Conservation (phyloP, 148 eudicot genomes). For the Rhododendron ferrugineum region DNA sequence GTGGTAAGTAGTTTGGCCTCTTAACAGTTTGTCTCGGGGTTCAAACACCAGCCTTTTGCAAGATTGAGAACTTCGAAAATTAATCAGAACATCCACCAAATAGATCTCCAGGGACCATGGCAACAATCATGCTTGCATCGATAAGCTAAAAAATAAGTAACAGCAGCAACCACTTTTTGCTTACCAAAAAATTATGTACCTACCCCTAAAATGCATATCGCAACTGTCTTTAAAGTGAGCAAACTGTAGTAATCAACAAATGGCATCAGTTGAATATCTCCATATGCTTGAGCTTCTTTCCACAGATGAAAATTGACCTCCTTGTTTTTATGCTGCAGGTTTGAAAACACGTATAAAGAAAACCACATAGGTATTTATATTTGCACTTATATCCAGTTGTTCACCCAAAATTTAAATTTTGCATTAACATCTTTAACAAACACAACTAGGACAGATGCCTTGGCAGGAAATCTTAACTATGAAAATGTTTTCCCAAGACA, state of each 20-base stretch:
- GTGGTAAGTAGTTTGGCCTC: background rate
- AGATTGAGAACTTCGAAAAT: background rate
- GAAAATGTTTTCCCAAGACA: background rate
- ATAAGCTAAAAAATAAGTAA: background rate
- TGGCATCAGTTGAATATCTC: constrained; percentile 93
- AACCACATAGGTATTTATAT: background rate
- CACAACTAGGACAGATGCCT: background rate
- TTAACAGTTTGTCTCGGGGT: background rate
- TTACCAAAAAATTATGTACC: constrained; percentile 6
- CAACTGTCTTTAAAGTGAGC: constrained; percentile 75
- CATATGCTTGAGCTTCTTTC: constrained; percentile 88
- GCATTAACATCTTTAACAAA: background rate
- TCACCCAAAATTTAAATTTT: background rate
- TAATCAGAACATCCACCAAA: background rate
- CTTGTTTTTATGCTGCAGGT: constrained; percentile 65
- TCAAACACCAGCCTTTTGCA: background rate
- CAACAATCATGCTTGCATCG: background rate
- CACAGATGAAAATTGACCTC: constrained; percentile 74
- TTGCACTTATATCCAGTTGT: background rate
- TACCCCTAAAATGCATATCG: constrained; percentile 90
- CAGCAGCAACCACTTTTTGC: constrained; percentile 12
- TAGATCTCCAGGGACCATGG: background rate
- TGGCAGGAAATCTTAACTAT: background rate
- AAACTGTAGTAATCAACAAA: constrained; percentile 94
- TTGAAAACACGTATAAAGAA: constrained; percentile 1